A percentile compares a stretch with the other conserved stretches of the same genome.
These are phyloP conservation scores for Paramecium sexaurelia DNA, from an alignment of 73 alveolate species.

Conservation along the genomic window DNA sequence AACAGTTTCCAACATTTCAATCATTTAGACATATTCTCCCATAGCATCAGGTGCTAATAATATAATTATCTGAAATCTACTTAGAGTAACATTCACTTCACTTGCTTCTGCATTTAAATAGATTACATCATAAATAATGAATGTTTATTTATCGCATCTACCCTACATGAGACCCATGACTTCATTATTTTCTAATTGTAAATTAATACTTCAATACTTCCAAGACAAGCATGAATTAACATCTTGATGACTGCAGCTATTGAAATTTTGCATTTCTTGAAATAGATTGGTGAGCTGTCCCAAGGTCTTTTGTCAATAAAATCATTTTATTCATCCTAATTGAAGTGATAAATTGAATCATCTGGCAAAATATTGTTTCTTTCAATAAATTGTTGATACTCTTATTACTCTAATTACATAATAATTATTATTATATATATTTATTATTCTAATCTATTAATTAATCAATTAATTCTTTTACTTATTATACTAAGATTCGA, in stretches of 20 bases:
- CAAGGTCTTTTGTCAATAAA: slow-evolving; percentile 67
- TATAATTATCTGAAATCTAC: not conserved
- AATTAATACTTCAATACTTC: slow-evolving; percentile 67
- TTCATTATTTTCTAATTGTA: slow-evolving; percentile 65
- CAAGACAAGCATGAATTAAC: slow-evolving; percentile 95
- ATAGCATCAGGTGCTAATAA: slow-evolving; percentile 32
- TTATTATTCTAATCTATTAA: not conserved
- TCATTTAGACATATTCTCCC: not conserved
- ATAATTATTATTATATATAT: too few species aligned
- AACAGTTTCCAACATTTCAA: not conserved
- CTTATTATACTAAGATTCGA: not conserved
- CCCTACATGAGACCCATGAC: slow-evolving; percentile 99
- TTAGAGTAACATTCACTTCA: slow-evolving; percentile 60
- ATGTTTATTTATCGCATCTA: slow-evolving; percentile 83
- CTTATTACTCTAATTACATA: not conserved
- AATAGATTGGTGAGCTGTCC: slow-evolving; percentile 75
- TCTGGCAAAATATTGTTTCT: not conserved
- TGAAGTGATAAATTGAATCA: slow-evolving; percentile 23
- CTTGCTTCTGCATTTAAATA: slow-evolving; percentile 93
- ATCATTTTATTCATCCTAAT: slow-evolving; percentile 69
- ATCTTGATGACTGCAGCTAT: slow-evolving; percentile 92
- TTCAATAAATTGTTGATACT: not conserved
- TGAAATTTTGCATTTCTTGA: slow-evolving; percentile 84
- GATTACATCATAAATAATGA: slow-evolving; percentile 94
- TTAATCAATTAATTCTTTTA: not conserved